These are phyloP conservation scores for Kitagawia praeruptora DNA, from an alignment of 129 eudicot genomes.

Conservation along the genomic window DNA sequence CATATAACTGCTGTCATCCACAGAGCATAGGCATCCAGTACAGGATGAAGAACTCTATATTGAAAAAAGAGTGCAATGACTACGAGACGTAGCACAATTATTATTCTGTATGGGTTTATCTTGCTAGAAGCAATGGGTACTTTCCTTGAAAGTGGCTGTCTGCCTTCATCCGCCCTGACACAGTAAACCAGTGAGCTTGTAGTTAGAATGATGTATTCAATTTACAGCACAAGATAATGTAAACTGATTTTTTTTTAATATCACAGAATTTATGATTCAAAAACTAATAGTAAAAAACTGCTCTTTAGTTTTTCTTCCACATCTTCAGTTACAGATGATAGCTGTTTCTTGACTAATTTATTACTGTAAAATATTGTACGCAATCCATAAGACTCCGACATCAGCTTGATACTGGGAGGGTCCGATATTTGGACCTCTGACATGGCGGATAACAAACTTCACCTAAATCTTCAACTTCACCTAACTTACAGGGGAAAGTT, in stretches of 20 bases:
- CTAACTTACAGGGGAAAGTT: background rate
- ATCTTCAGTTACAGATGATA: no score
- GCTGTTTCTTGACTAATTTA: no score
- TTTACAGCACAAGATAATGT: background rate
- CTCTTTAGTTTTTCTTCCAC: no score
- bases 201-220: background rate
- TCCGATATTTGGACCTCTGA: no score
- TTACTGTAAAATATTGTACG: no score
- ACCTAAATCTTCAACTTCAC: no score
- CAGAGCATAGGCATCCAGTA: slow-evolving; percentile 66
- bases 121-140: slow-evolving; percentile 58
- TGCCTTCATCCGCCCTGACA: slow-evolving; percentile 53
- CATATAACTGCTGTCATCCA: slow-evolving; percentile 74
- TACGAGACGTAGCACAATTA: slow-evolving; percentile 56
- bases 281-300: no score
- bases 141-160: slow-evolving; percentile 63
- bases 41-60: slow-evolving; percentile 62
- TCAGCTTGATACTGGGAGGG: no score
- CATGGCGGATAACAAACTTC: no score
- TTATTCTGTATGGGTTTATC: slow-evolving; percentile 60
- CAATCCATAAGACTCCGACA: no score
- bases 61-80: slow-evolving; percentile 65
- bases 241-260: background rate
- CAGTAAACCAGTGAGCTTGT: background rate
- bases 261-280: no score